phyloP scores from a whole-genome alignment of 768 basidiomycete species.

The Boletus subcaerulescens region DNA sequence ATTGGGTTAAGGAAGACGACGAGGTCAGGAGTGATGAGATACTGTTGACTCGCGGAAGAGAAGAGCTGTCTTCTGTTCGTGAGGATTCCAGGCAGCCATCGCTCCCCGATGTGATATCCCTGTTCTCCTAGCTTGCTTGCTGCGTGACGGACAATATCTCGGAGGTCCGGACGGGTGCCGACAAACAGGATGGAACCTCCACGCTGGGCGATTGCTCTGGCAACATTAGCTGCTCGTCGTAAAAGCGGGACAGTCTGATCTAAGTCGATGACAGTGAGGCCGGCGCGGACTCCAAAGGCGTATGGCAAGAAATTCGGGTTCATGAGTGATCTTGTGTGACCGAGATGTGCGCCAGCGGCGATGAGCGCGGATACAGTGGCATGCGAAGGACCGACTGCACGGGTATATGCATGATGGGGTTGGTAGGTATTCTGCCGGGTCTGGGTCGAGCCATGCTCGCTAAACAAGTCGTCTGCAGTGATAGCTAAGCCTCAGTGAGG shows the following conservation, averaged over 20 bases:
- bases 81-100: slow-evolving; percentile 94
- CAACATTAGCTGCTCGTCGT: slow-evolving; percentile 85
- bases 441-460: slow-evolving; percentile 75
- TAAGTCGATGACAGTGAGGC: slow-evolving; percentile 90
- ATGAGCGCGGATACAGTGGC: slow-evolving; percentile 86
- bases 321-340: slow-evolving; percentile 80
- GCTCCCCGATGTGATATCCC: slow-evolving; percentile 80
- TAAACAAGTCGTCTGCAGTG: slow-evolving; percentile 55
- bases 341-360: slow-evolving; percentile 92
- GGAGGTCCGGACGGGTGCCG: slow-evolving; percentile 80
- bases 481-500: slow-evolving; percentile 9
- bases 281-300: slow-evolving; percentile 88
- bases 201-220: slow-evolving; percentile 73
- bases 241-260: slow-evolving; percentile 91
- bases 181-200: slow-evolving; percentile 89
- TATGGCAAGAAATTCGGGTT: slow-evolving; percentile 90
- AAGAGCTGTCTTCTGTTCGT: slow-evolving; percentile 82
- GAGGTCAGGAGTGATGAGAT: slow-evolving; percentile 76
- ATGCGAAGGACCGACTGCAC: slow-evolving; percentile 55
- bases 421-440: slow-evolving; percentile 65
- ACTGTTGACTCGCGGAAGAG: slow-evolving; percentile 51
- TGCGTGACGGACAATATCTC: slow-evolving; percentile 71
- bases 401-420: slow-evolving; percentile 67
- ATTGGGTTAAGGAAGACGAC: slow-evolving; percentile 90
- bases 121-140: slow-evolving; percentile 75